Base-by-base conservation (phyloP, 495 filamentous ascomycete species). In the Hypomontagnella submonticulosa region DNA sequence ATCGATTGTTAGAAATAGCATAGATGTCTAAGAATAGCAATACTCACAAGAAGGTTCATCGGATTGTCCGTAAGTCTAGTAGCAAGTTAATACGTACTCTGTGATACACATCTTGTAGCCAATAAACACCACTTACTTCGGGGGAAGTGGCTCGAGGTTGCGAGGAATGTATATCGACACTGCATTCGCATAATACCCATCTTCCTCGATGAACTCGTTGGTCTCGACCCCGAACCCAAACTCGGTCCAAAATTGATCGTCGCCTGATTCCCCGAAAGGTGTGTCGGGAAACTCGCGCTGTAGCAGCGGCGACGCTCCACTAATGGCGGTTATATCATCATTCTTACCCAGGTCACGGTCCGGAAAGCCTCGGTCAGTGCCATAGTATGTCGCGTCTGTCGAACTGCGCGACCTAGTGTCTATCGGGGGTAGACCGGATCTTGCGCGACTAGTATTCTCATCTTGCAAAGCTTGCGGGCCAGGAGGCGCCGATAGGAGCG, bases 301-400 rank as follows among this genome's bases (percentile, higher is more conserved):
- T 12, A 73, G 41, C 50, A 68, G 76, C 13, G 82, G 83, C 57
- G 81, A 84, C n/a, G 69, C 61, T 2, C 75, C 66, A 37, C 72
- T 72, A 16, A 85, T 79, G 5, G 83, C 81, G 47, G 80, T 78
- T 27, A 62, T 64, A 60, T 93, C 90, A 62, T 92, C 84, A 59
- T 92, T 92, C 43, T 82, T 83, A 11, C 85, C 85, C 3, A 89
- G 65, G 71, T 93, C 90, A 12, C 82, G 71, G 75, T 93, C 90
- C 1, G 85, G 84, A 54, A 84, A 80, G 3, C 90, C 90, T 20
- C 84, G 80, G 68, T 93, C 90, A 51, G 88, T 77, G 0, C 90
- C 90, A 70, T 90, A 91, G 38, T 73, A 77, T n/a, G 67, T 77
- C 8, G 68, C 61, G 38, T 77, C 74, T 13, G 71, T 60, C 36